Base-by-base conservation (phyloP, 495 filamentous ascomycete species). In the Schizothecium vesticola region DNA sequence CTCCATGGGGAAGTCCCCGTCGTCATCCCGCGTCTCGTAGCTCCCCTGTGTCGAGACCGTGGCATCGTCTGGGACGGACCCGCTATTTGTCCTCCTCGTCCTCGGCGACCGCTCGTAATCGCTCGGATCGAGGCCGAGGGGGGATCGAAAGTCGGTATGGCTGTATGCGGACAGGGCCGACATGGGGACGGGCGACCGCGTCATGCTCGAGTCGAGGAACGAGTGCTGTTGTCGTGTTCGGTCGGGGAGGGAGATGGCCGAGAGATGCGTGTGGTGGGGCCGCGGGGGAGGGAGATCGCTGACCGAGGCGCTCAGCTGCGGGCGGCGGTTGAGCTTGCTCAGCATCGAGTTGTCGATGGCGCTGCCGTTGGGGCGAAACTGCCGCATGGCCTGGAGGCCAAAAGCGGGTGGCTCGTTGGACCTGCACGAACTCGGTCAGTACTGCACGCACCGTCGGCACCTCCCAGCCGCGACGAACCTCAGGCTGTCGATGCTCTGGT, bases 311-410 rank as follows among this genome's bases (percentile, higher is more conserved):
- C 82, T 84, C 61, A 85, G 80, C 55, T 84, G 85, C 6, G 82
- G 84, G 63, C 84, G 83, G 75, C 79, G 88, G 85, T 80, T 91
- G 81, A 81, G 88, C 74, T 91, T 94, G 59, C 91, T 91, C 26
- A 95, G 78, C 63, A 94, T 79, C 67, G 90, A 89, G 74, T 89
- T 89, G 71, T 96, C 93, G 73, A 95, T 95, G 28, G 87, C 86
- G 71, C 91, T 87, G 19, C 86, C 89, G 25, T 75, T 75, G 67
- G 84, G 87, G 74, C 43, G 68, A 21, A 82, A 80, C 82, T 90
- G 80, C 28, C 77, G 84, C 65, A 81, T 78, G 67, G 83, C 75
- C 64, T 85, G 82, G 62, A 76, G 77, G 65, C 81, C 78, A 77
- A 77, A 71, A 73, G 74, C 43, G 60, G 75, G 72, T 7, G 73